Evolutionary conservation across 1,284 basidiomycete genomes (phyloP).

Genomic region (Ustilago tritici): DNA sequence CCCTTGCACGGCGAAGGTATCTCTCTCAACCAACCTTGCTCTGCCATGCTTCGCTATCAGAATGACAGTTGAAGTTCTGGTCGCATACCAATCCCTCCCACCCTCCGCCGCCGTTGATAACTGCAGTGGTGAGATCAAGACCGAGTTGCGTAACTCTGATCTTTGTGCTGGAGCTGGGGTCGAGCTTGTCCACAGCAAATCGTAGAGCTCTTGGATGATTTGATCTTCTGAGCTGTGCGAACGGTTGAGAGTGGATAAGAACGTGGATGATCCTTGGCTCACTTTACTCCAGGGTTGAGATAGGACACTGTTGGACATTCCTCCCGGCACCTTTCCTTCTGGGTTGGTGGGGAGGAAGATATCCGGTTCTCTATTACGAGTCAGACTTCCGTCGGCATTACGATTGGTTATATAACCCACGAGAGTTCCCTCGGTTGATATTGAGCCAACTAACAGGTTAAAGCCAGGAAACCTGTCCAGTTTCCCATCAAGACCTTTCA

Average conservation of each 20-base stretch:
- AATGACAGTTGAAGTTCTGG: conserved; percentile 49
- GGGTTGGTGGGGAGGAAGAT: conserved; percentile 10
- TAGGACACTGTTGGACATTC: conserved; percentile 45
- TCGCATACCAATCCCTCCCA: conserved; percentile 45
- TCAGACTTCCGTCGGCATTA: conserved; percentile 14
- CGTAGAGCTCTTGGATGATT: conserved; percentile 31
- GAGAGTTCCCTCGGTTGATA: neutral
- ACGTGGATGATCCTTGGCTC: conserved; percentile 8
- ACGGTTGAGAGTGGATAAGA: conserved; percentile 9
- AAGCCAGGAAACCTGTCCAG: conserved; percentile 54
- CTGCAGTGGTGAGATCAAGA: conserved; percentile 44
- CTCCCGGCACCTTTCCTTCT: conserved; percentile 2
- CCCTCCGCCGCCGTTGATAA: conserved; percentile 2
- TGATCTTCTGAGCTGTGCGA: conserved; percentile 3
- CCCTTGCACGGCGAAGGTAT: conserved; percentile 26
- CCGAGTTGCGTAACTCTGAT: conserved; percentile 34
- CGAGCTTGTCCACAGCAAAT: conserved; percentile 38
- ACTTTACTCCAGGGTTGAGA: conserved; percentile 47
- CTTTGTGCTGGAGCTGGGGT: conserved; percentile 14
- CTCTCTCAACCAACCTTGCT: conserved; percentile 41
- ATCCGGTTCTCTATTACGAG: neutral
- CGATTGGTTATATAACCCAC: conserved; percentile 49
- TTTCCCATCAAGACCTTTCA: conserved; percentile 7
- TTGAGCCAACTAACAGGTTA: conserved; percentile 51
- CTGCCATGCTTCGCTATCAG: conserved; percentile 24